Base-by-base conservation (phyloP, 331 rosid genomes). In the Quercus lobata region DNA sequence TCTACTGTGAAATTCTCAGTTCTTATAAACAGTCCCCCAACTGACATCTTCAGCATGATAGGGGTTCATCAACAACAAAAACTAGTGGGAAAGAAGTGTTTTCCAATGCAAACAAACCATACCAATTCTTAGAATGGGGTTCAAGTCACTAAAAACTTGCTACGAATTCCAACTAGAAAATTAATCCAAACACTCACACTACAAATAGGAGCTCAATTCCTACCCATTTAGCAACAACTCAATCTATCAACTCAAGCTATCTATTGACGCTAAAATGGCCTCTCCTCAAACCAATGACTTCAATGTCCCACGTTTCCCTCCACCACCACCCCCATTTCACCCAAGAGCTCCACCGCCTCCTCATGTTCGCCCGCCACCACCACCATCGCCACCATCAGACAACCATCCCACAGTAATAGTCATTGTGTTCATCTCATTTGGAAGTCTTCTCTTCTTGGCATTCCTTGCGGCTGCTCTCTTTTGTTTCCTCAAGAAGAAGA, bases 91-190 rank as follows among this genome's bases (percentile, higher is more conserved):
- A 60, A 73, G 90, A 83, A 86, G 96, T 92, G 96, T 84, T 87
- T 85, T 92, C 80, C 86, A 92, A 84, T 91, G 37, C 96, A 92
- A 89, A 86, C 89, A 90, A 86, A 14, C 74, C 69, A 16, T 25
- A 30, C 70, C 82, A 72, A 87, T 82, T 83, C 97, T 90, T 94
- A 30, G 92, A 80, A 89, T 84, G 88, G 62, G 87, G 82, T 92
- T 77, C 87, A 91, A 91, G 97, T 86, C 76, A 80, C 77, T 66
- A 55, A 79, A 82, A 82, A 65, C 82, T 75, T 76, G 57, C 72
- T 5, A 34, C 2, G 19, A 41, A 74, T 80, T 74, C 72, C 11
- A 24, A 72, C 74, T 55, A 57, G 81, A 37, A 83, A 29, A 69
- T 76, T 71, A 53, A 53, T 14, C 80, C 29, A 73, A 77, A 78